These are phyloP conservation scores for Botrytis galanthina DNA, from an alignment of 2,329 filamentous ascomycete species.

Conservation along the genomic window DNA sequence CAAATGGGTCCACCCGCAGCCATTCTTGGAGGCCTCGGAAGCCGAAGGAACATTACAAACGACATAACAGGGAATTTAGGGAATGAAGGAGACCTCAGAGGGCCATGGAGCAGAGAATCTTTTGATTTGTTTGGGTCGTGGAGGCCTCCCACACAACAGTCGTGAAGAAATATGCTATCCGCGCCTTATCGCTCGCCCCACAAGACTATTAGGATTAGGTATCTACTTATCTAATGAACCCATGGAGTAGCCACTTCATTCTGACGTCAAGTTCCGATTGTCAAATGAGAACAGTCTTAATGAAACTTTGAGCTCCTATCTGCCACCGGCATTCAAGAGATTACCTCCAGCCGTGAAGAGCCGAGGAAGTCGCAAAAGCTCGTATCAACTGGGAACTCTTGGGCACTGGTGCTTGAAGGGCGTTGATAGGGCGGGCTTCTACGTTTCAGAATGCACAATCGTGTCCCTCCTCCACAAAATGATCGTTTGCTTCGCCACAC, in stretches of 20 bases:
- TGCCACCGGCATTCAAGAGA: background rate
- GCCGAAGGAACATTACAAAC: slow-evolving; percentile 1
- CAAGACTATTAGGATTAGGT: background rate
- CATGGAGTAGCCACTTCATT: background rate
- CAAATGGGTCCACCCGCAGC: slow-evolving; percentile 20
- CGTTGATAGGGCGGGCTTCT: slow-evolving; percentile 8
- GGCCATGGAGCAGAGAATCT: slow-evolving; percentile 40
- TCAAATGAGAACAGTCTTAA: background rate
- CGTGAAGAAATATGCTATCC: background rate
- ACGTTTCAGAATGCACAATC: slow-evolving; percentile 2
- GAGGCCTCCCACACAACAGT: slow-evolving; percentile 26
- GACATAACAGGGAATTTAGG: background rate
- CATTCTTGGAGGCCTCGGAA: background rate
- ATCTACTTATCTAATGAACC: background rate
- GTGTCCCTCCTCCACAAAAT: background rate
- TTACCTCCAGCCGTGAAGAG: background rate
- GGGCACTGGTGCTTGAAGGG: slow-evolving; percentile 2
- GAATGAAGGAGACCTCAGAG: slow-evolving; percentile 13
- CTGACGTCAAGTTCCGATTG: background rate
- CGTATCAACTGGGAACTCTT: background rate
- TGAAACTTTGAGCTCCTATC: background rate
- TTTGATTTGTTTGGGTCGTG: slow-evolving; percentile 39
- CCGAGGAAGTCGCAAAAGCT: background rate
- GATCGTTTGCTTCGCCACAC: slow-evolving; percentile 12
- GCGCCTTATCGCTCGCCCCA: background rate